Base-by-base conservation (phyloP, 2,329 filamentous ascomycete species). In the Ceratocystis albifundus region DNA sequence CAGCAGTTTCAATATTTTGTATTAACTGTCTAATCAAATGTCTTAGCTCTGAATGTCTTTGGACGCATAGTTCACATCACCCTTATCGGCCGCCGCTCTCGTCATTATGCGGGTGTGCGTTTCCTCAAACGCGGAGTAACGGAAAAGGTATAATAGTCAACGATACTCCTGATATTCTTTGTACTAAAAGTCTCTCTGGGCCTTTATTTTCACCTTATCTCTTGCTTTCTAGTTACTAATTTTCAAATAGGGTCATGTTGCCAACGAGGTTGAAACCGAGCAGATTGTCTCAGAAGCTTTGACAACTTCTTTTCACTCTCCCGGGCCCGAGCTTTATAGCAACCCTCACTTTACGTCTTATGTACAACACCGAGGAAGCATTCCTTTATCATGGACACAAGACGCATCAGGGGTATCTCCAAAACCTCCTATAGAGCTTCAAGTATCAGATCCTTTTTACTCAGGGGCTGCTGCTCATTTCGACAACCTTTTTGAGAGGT, bases 181-280 rank as follows among this genome's bases (percentile, higher is more conserved):
- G 12, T 2, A 41, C 12, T 41, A 1, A 15, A 41, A 41, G 36
- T 12, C 10, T 41, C 36, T 41, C 48, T n/a, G 3, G n/a, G 48
- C 17, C 22, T 53, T n/a, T 8, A 7, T 28, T 30, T 10, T 2
- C n/a, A 30, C 4, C 1, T 20, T 36, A 1, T 5, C 2, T n/a
- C 15, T 57, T 32, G 12, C n/a, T 22, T 46, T 2, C 20, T 28
- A 25, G 12, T 36, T 15, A 25, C 62, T 66, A 50, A 65, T n/a
- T 2, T 62, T 61, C 66, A 64, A n/a, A 17, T 59, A 80, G 73
- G 93, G 94, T 15, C 96, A 96, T 74, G 94, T 99, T 65, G 95
- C 94, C 64, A 99, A 99, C 73, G 95, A 99, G 75, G 94, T 99
- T 28, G 95, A 99, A 76, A 97, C 94, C 0, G 94, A 99, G 76